phyloP scores from a whole-genome alignment of 83 land plant genomes.

The Diphasiastrum complanatum region DNA sequence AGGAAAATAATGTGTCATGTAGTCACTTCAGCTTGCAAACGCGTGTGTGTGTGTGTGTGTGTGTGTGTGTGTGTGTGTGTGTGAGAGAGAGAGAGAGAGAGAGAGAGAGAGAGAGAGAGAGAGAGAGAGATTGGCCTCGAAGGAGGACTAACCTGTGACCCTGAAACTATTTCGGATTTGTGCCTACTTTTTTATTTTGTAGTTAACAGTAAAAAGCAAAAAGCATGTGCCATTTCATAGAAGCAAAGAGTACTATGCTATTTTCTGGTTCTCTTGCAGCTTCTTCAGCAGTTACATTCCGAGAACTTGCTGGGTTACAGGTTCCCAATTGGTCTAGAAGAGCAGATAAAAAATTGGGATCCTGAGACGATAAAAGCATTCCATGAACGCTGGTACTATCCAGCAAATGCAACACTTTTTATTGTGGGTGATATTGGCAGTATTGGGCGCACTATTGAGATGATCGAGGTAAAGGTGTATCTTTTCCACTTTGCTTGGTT shows the following conservation, averaged over 20 bases:
- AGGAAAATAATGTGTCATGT: no score
- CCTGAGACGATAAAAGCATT: conserved; percentile 78
- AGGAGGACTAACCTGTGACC: no score
- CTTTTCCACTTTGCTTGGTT: neutral
- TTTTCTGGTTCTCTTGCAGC: conserved; percentile 37
- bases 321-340: conserved; percentile 96
- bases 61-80: no score
- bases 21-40: no score
- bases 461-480: conserved; percentile 63
- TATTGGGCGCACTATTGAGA: conserved; percentile 62
- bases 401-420: conserved; percentile 96
- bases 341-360: conserved; percentile 98
- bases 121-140: no score
- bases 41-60: no score
- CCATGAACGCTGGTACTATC: conserved; percentile 99
- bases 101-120: no score
- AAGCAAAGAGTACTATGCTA: neutral
- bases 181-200: no score
- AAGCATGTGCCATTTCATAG: no score
- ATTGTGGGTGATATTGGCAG: conserved; percentile 91
- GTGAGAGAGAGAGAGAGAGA: no score
- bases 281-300: conserved; percentile 90
- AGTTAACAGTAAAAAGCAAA: no score
- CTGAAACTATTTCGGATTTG: no score
- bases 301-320: conserved; percentile 93